Base-by-base conservation (phyloP, 139 green algal genomes). In the Tetraselmis striata region DNA sequence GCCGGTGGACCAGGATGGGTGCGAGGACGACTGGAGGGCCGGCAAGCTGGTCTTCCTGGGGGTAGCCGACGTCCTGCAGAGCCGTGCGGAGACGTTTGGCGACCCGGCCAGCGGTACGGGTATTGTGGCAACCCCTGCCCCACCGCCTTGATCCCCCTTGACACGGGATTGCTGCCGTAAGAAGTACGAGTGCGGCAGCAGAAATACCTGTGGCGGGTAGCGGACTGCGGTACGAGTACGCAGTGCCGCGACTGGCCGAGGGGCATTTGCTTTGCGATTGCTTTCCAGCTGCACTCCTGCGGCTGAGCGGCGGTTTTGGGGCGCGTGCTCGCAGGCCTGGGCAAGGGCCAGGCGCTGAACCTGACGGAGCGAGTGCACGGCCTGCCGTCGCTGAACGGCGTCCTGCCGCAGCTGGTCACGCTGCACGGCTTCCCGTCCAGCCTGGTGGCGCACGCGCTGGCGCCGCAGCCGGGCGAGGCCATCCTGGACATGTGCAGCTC, bases 401-500 rank as follows among this genome's bases (percentile, higher is more conserved):
- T 67, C 11, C 45, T 67, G 5, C 45, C 45, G 45, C 11, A 67
- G 45, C 45, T 67, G 45, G 45, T 67, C 45, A 67, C 45, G 45
- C 45, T 67, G 5, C 45, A 67, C 45, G 45, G 45, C 45, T 18
- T 67, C 11, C 45, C 45, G 5, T 67, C 45, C 45, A 67, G 45
- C 45, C 18, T 97, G 77, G 92, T 98, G 23, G 75, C 81, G 1
- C 75, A 95, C 81, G 82, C 83, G 31, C 83, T 98, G 80, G 87
- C 92, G 75, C 94, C 95, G 1, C 87, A 88, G 83, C 91, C 92
- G 0, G 94, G 93, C 0, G 95, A 98, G 25, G 25, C 23, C 0
- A 28, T 98, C 22, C 88, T 98, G 30, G 95, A 98, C 85, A 90
- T 84, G 76, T 98, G 95, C 79, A 92, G 95, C 22, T 95, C 95